Conservation (phyloP, 2,329 filamentous ascomycete species). For the Ramularia collo-cygni region DNA sequence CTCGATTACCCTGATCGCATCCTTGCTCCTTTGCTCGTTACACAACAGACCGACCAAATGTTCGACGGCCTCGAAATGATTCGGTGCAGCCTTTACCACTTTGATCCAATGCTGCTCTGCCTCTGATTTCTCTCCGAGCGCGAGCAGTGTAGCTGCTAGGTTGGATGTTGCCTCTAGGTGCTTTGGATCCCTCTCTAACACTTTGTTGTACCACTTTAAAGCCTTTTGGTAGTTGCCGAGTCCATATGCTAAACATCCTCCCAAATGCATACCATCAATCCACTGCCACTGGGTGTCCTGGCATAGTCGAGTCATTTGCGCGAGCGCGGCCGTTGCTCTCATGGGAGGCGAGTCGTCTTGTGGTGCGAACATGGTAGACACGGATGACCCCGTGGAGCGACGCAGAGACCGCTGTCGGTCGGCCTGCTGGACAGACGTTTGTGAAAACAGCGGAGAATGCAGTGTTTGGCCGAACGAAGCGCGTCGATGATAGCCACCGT, state of each 20-base stretch:
- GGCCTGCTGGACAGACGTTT: conserved; percentile 2
- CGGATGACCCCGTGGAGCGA: conserved; percentile 27
- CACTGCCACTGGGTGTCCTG: conserved; percentile 78
- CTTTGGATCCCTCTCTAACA: conserved; percentile 52
- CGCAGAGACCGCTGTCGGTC: conserved; percentile 20
- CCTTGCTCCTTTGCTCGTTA: conserved; percentile 67
- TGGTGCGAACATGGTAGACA: conserved; percentile 30
- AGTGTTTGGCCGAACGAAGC: conserved; percentile 19
- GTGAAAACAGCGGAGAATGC: conserved; percentile 3
- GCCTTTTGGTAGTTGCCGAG: conserved; percentile 76
- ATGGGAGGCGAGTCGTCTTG: conserved; percentile 34
- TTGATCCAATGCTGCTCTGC: conserved; percentile 79
- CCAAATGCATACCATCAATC: conserved; percentile 87
- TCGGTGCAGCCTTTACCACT: conserved; percentile 75
- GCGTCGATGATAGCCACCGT: conserved; percentile 17
- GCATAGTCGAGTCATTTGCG: conserved; percentile 67
- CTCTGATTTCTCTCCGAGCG: conserved; percentile 72
- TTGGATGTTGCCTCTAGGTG: conserved; percentile 94
- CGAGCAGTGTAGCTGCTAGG: conserved; percentile 79
- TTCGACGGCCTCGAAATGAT: conserved; percentile 90
- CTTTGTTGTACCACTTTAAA: conserved; percentile 65
- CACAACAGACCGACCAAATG: conserved; percentile 86
- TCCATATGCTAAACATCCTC: conserved; percentile 86
- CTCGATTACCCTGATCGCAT: conserved; percentile 82
- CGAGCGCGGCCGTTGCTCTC: conserved; percentile 60